Evolutionary conservation across 2,329 filamentous ascomycete species (phyloP), one percentile per base, ranked within the genome.

Genomic region (Boeremia exigua): DNA sequence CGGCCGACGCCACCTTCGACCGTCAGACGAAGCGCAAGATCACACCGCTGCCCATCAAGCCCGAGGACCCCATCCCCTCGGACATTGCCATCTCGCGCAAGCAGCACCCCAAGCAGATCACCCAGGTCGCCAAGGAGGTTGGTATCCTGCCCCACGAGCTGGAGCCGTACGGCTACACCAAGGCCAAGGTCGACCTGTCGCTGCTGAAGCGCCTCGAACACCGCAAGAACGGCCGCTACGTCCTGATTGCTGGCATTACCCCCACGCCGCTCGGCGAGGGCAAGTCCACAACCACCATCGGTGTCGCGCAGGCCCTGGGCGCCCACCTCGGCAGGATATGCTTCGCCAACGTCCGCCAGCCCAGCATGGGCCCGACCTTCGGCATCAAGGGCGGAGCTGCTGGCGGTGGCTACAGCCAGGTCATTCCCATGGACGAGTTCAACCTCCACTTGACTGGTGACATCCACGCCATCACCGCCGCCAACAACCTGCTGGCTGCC

Each of bases 401-500:
- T 53, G 95, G 95, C 70, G 95, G 95, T 76, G 95, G 95, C 34
- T 99, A 98, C 85, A 96, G 92, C 76, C 95, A 99, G 77, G 95
- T 99, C 72, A 98, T 99, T 69, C 95, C 95, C 56, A 99, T 99
- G 95, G 95, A 99, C 69, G 95, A 99, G 77, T 99, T 99, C 82
- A 99, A 99, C 79, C 82, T 99, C 72, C 95, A 99, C 77, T 80
- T 99, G 70, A 99, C 95, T 51, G 95, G 95, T 69, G 95, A 99
- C 75, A 98, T 99, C 54, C 95, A 99, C 76, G 95, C 95, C 63
- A 95, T 99, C 71, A 92, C 92, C 48, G 94, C 94, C 27, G 95
- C 95, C 33, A 99, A 98, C 84, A 99, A 99, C 79, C 83, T 99
- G 54, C 85, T 99, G 38, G 94, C 95, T 39, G 95, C 95, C 50